These are phyloP conservation scores for Ophiostoma quercus DNA, from an alignment of 2,329 filamentous ascomycete genomes.

Conservation along the genomic window DNA sequence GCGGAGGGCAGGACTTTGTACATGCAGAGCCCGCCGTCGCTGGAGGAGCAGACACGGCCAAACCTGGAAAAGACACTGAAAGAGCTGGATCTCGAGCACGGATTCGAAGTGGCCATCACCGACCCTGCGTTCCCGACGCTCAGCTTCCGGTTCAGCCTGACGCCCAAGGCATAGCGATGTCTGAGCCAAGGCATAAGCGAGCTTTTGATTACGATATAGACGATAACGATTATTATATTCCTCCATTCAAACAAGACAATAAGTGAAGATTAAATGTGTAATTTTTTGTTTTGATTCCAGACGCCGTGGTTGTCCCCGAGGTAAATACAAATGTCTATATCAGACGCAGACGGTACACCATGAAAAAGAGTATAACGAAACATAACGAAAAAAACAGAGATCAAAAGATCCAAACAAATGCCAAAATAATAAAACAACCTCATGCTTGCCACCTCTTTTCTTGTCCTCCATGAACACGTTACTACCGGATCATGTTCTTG, in stretches of 20 bases:
- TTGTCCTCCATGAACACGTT: background rate
- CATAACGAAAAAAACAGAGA: background rate
- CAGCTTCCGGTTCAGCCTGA: constrained; percentile 54
- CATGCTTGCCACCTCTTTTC: constrained; percentile 1
- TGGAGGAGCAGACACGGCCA: constrained; percentile 77
- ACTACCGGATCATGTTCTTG: constrained; percentile 54
- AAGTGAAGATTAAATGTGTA: background rate
- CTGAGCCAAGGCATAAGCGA: constrained; percentile 29
- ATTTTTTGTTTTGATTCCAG: constrained; percentile 19
- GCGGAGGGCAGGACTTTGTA: constrained; percentile 78
- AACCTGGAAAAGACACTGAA: constrained; percentile 74
- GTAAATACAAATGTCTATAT: constrained; percentile 19
- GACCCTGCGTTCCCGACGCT: constrained; percentile 82
- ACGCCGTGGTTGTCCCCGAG: constrained; percentile 28
- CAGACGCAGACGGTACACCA: constrained; percentile 1
- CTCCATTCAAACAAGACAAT: background rate
- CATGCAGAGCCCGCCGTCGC: constrained; percentile 73
- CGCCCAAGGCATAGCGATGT: constrained; percentile 30
- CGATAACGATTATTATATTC: background rate
- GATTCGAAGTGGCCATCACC: constrained; percentile 85
- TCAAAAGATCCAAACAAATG: constrained; percentile 17
- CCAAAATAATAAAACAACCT: background rate
- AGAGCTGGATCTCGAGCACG: constrained; percentile 67
- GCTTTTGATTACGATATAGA: background rate
- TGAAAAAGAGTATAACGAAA: background rate